Base-by-base conservation (phyloP, 1,139 yeast species). In the Sugiyamaella castrensis region DNA sequence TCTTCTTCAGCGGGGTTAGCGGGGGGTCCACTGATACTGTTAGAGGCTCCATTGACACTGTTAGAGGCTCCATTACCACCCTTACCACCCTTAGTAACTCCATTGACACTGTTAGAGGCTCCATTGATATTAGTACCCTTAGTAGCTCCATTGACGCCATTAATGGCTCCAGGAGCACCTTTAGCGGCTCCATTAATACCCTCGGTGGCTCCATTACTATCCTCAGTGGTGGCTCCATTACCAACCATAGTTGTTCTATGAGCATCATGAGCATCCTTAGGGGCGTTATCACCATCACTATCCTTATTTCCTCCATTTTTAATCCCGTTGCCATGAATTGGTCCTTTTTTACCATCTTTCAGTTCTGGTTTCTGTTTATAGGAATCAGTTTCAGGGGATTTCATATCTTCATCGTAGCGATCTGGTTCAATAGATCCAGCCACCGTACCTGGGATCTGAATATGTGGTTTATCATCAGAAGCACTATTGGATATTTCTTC, bases 1-100 rank as follows among this genome's bases (percentile, higher is more conserved):
- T 15, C 13, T 9, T 42, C 40, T 4, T 12, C 45, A 16, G 37
- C 37, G 27, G 15, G 13, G 13, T 10, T 19, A 24, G 46, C 46
- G 16, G 46, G 46, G 3, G 31, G 15, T 1, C 38, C 41, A 13
- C 10, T 30, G 37, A 26, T 34, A 39, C n/a, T n/a, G n/a, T n/a
- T n/a, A n/a, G n/a, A n/a, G n/a, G 44, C 6, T 11, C 30, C 34
- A 4, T 12, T 37, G 34, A 7, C 29, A 6, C 24, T 28, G 9
- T n/a, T 12, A 8, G 16, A 4, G 29, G 10, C 26, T 13, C 36
- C 36, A 11, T 9, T 32, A 10, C 11, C 19, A n/a, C 11, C 30
- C 11, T 19, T 26, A 9, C 24, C n/a, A 13, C 16, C 38, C 2
- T 8, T 11, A 24, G 19, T 37, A 24, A 15, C 43, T 8, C 31